These are phyloP conservation scores for Leccinum boreale DNA, from an alignment of 768 basidiomycete species.

Conservation along the genomic window DNA sequence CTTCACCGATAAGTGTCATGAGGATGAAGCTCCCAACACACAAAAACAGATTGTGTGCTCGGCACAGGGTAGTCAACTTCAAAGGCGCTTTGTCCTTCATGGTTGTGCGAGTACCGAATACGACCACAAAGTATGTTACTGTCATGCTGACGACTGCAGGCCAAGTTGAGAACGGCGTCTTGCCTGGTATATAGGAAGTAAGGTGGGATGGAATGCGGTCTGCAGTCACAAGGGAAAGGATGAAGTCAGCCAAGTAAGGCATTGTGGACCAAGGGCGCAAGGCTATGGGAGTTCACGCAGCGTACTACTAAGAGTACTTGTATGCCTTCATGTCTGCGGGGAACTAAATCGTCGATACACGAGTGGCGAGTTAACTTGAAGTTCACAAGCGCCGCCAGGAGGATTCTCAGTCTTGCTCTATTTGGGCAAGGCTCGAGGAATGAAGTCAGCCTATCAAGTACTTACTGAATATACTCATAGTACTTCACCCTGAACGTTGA, in stretches of 20 bases:
- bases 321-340: not conserved
- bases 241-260: slow-evolving; percentile 68
- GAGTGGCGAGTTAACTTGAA: too few relatives aligned
- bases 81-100: slow-evolving; percentile 75
- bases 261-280: slow-evolving; percentile 33
- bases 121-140: slow-evolving; percentile 74
- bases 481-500: too few relatives aligned
- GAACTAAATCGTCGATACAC: too few relatives aligned
- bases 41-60: slow-evolving; percentile 83
- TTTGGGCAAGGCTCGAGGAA: too few relatives aligned
- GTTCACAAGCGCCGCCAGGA: too few relatives aligned
- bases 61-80: slow-evolving; percentile 76
- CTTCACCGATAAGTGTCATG: slow-evolving; percentile 80
- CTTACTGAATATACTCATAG: too few relatives aligned
- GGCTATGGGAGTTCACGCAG: too few relatives aligned
- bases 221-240: slow-evolving; percentile 48
- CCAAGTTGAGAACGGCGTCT: slow-evolving; percentile 76
- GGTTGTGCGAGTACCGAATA: slow-evolving; percentile 76
- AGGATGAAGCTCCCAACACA: slow-evolving; percentile 76
- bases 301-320: slow-evolving; percentile 1
- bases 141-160: slow-evolving; percentile 66
- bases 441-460: too few relatives aligned
- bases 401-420: too few relatives aligned
- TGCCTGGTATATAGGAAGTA: slow-evolving; percentile 64
- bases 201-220: slow-evolving; percentile 55